Conservation (phyloP, 495 filamentous ascomycete genomes). For the Ramalina intermedia region DNA sequence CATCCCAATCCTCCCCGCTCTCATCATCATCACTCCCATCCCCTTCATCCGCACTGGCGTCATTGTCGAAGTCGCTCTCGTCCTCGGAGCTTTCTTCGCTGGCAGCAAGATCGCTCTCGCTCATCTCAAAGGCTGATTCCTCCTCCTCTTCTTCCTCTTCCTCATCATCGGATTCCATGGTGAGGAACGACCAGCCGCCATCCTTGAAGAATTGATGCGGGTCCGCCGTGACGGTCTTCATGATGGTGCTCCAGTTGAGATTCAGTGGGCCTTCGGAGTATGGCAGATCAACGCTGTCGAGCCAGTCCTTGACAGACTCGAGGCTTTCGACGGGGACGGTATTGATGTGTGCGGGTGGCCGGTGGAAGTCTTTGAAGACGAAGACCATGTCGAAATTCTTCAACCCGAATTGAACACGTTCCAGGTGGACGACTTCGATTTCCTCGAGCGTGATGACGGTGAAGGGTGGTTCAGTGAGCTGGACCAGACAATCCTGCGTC, state of each 20-base stretch:
- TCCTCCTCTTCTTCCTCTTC: slow-evolving; percentile 66
- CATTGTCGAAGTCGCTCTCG: slow-evolving; percentile 83
- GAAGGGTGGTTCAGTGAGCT: slow-evolving; percentile 94
- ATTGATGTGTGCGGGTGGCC: slow-evolving; percentile 82
- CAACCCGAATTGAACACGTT: slow-evolving; percentile 91
- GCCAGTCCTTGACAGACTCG: slow-evolving; percentile 94
- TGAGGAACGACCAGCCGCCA: slow-evolving; percentile 90
- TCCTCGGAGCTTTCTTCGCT: slow-evolving; percentile 72
- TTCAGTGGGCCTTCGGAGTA: slow-evolving; percentile 93
- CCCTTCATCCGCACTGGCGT: slow-evolving; percentile 64
- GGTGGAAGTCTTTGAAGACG: slow-evolving; percentile 90
- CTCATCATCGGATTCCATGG: slow-evolving; percentile 76
- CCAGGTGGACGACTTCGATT: slow-evolving; percentile 90
- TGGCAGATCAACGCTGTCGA: slow-evolving; percentile 86
- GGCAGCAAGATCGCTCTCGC: slow-evolving; percentile 65
- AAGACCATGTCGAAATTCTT: slow-evolving; percentile 99
- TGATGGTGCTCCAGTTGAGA: slow-evolving; percentile 96
- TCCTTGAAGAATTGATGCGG: slow-evolving; percentile 90
- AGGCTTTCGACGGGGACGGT: slow-evolving; percentile 93
- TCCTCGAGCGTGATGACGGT: slow-evolving; percentile 87
- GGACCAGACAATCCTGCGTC: slow-evolving; percentile 95
- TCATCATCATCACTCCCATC: slow-evolving; percentile 67
- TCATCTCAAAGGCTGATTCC: slow-evolving; percentile 83
- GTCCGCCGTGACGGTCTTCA: slow-evolving; percentile 94
- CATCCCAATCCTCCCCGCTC: slow-evolving; percentile 85